Evolutionary conservation across 2,329 filamentous ascomycete species (phyloP).

Genomic region (Ilyonectria destructans): DNA sequence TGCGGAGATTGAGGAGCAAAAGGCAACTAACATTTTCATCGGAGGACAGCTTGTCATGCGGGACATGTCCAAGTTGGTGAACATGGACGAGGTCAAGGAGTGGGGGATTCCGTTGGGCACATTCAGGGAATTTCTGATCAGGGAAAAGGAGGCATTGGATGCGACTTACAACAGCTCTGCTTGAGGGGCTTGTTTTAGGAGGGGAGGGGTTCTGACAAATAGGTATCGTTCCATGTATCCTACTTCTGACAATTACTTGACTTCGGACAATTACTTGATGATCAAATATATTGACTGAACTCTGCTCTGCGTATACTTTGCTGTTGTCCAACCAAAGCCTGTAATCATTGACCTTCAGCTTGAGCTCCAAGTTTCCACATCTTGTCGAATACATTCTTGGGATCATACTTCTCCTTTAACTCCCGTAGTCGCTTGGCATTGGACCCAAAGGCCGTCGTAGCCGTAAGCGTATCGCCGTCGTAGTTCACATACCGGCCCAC

Average conservation of each 20-base stretch:
- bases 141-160: slow-evolving; percentile 55
- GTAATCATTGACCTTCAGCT: not conserved
- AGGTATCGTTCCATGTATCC: no score
- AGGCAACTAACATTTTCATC: slow-evolving; percentile 57
- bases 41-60: slow-evolving; percentile 56
- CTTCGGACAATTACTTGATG: not conserved
- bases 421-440: slow-evolving; percentile 15
- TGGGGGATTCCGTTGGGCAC: slow-evolving; percentile 61
- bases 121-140: slow-evolving; percentile 61
- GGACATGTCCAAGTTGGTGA: slow-evolving; percentile 54
- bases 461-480: slow-evolving; percentile 20
- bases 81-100: slow-evolving; percentile 53
- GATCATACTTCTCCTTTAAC: slow-evolving; percentile 27
- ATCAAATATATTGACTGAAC: not conserved
- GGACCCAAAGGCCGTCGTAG: slow-evolving; percentile 20
- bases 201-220: not conserved
- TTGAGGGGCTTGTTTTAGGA: not conserved
- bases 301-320: not conserved
- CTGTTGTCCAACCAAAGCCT: not conserved
- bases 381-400: slow-evolving; percentile 23
- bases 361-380: slow-evolving; percentile 13
- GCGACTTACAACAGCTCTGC: slow-evolving; percentile 47
- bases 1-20: slow-evolving; percentile 57
- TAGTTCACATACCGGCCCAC: slow-evolving; percentile 28
- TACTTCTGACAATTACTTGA: not conserved